Conservation (phyloP, 2,329 filamentous ascomycete species). For the Talaromyces atroroseus region DNA sequence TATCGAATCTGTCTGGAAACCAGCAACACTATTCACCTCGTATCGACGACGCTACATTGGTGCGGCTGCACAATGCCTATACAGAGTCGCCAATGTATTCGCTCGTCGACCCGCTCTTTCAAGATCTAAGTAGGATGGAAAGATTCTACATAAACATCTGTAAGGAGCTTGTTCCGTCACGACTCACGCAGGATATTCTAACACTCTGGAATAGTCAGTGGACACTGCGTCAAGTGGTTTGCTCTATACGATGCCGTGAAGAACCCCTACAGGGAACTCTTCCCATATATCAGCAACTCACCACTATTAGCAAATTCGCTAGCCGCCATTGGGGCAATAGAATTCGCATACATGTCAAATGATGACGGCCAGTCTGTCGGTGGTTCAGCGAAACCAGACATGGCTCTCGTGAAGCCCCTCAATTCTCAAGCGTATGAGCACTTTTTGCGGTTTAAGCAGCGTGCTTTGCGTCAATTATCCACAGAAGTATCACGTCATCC, state of each 20-base stretch:
- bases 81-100: conserved; percentile 29
- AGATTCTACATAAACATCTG: conserved; percentile 46
- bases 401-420: conserved; percentile 16
- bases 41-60: conserved; percentile 8
- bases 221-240: conserved; percentile 40
- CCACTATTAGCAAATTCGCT: conserved; percentile 44
- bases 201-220: conserved; percentile 23
- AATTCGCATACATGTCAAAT: conserved; percentile 37
- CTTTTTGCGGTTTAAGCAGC: conserved; percentile 46
- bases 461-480: conserved; percentile 40
- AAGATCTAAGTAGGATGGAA: conserved; percentile 40
- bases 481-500: conserved; percentile 27
- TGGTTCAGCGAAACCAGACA: conserved; percentile 15
- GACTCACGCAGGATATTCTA: conserved; percentile 16
- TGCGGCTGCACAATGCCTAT: conserved; percentile 15
- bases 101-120: conserved; percentile 43
- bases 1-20: not conserved
- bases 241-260: conserved; percentile 43
- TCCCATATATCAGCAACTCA: conserved; percentile 41
- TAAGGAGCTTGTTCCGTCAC: conserved; percentile 22
- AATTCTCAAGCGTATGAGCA: conserved; percentile 33
- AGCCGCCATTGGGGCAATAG: conserved; percentile 45
- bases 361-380: conserved; percentile 17
- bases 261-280: conserved; percentile 47
- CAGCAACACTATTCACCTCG: not conserved